A percentile compares a stretch with the other conserved stretches of the same genome.
Evolutionary conservation across 1,284 basidiomycete species (phyloP).

Genomic region (Puccinia polysora): DNA sequence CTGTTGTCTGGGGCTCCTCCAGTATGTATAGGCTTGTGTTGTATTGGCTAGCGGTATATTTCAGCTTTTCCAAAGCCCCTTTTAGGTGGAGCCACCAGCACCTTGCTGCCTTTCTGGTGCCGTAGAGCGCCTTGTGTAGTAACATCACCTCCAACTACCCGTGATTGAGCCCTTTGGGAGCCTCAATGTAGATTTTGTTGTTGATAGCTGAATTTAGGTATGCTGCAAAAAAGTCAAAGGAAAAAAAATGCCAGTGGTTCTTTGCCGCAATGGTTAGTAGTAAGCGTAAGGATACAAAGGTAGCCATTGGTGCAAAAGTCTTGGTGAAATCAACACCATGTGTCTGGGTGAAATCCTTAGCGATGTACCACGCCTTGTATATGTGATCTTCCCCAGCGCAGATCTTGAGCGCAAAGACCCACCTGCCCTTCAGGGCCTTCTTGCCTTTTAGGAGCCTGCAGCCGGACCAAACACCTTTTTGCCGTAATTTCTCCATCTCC

Average conservation of each 20-base stretch:
- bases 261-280: background rate
- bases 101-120: background rate
- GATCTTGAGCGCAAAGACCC: conserved; percentile 3
- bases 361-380: background rate
- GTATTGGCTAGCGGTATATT: background rate
- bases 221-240: conserved; percentile 8
- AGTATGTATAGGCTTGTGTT: background rate
- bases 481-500: background rate
- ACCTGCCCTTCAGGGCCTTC: background rate
- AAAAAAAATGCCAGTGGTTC: background rate
- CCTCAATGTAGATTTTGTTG: background rate
- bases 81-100: conserved; percentile 1
- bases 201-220: background rate
- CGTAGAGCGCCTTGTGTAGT: background rate
- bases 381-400: background rate
- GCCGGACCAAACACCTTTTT: background rate
- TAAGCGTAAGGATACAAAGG: background rate
- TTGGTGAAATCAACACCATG: background rate
- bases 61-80: background rate
- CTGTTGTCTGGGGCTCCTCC: background rate
- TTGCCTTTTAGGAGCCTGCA: background rate
- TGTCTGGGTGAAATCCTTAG: background rate
- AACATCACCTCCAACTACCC: background rate
- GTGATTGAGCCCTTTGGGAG: background rate
- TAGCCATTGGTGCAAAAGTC: background rate